Evolutionary conservation across 768 basidiomycete species (phyloP).

Genomic region (Lactarius quietus): DNA sequence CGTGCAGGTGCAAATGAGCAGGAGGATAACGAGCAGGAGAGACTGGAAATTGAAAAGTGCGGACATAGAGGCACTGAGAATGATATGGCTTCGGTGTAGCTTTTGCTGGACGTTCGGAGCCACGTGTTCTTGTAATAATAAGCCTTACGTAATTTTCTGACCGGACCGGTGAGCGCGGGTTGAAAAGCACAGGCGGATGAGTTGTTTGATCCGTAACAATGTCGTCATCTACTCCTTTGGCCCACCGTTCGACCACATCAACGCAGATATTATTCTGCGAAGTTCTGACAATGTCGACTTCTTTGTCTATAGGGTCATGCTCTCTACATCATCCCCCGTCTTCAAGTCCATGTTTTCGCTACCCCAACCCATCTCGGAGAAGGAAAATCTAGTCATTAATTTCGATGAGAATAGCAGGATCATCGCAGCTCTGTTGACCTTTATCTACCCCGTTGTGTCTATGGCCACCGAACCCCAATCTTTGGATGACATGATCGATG

Average conservation of each 20-base stretch:
- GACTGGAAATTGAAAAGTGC: slow-evolving; percentile 99
- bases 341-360: slow-evolving; percentile 6
- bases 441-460: neutral
- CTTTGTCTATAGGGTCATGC: slow-evolving; percentile 5
- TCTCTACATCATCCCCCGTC: slow-evolving; percentile 13
- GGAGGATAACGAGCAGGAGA: slow-evolving; percentile 85
- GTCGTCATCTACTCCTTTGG: neutral
- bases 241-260: neutral
- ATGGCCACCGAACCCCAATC: neutral
- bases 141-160: too few species aligned
- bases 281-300: slow-evolving; percentile 13
- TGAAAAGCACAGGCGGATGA: too few species aligned
- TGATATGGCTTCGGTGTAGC: neutral
- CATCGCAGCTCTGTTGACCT: too few species aligned
- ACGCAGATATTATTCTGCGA: slow-evolving; percentile 5
- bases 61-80: slow-evolving; percentile 37
- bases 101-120: neutral
- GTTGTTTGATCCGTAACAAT: too few species aligned
- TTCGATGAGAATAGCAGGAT: too few species aligned
- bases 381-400: too few species aligned
- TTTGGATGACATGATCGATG: neutral
- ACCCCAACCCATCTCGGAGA: neutral
- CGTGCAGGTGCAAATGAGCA: slow-evolving; percentile 96
- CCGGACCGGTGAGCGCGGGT: too few species aligned
- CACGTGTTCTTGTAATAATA: too few species aligned